phyloP scores from a whole-genome alignment of 352 stramenopile genomes.

The Phytophthora podocarpi region DNA sequence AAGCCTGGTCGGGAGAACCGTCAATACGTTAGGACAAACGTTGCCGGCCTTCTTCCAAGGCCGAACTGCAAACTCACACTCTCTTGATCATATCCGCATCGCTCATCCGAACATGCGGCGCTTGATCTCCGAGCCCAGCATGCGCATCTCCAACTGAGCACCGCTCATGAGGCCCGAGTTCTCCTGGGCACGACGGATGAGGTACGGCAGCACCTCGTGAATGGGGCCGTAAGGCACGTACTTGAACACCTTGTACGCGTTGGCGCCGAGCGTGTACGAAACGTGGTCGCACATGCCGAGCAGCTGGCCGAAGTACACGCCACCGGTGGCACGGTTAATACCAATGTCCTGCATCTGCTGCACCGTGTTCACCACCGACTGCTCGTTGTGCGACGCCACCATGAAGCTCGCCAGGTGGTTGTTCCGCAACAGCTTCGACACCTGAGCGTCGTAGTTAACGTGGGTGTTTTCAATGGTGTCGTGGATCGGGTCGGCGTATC shows the following conservation, averaged over 20 bases:
- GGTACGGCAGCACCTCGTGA: conserved; percentile 96
- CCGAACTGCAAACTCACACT: conserved; percentile 27
- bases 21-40: conserved; percentile 29
- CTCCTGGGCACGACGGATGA: conserved; percentile 96
- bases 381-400: conserved; percentile 98
- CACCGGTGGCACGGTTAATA: conserved; percentile 74
- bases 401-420: conserved; percentile 94
- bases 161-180: conserved; percentile 94
- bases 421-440: conserved; percentile 91
- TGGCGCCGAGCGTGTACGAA: conserved; percentile 93
- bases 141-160: conserved; percentile 71
- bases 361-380: conserved; percentile 94
- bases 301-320: conserved; percentile 97
- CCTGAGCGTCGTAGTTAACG: conserved; percentile 91
- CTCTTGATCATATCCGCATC: background rate
- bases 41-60: conserved; percentile 22
- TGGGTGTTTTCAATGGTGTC: conserved; percentile 94
- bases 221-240: conserved; percentile 98
- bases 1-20: conserved; percentile 5
- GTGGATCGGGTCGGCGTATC: conserved; percentile 92
- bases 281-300: conserved; percentile 98
- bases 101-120: conserved; percentile 51
- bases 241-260: conserved; percentile 96
- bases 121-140: conserved; percentile 74
- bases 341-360: conserved; percentile 89